These are phyloP conservation scores for Rhododendron henanense DNA, from an alignment of 148 eudicot genomes.

Conservation along the genomic window DNA sequence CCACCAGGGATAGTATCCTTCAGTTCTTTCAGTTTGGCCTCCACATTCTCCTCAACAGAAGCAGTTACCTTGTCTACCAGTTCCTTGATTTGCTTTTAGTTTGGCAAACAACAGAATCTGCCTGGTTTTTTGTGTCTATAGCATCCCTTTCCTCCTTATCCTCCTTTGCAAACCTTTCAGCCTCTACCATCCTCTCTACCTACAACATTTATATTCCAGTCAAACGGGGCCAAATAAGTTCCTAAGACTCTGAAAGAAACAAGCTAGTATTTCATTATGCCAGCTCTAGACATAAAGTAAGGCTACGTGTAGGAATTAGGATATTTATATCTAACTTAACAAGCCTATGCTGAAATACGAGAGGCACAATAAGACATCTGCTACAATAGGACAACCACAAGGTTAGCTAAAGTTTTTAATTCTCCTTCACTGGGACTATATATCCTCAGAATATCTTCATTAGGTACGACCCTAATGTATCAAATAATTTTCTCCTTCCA, in stretches of 20 bases:
- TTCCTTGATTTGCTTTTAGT: slow-evolving; percentile 72
- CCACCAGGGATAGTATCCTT: slow-evolving; percentile 45
- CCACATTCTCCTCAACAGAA: slow-evolving; percentile 53
- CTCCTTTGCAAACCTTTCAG: slow-evolving; percentile 62
- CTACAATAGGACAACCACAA: too few relatives aligned
- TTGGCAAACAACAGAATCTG: slow-evolving; percentile 58
- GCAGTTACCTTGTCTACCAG: slow-evolving; percentile 58
- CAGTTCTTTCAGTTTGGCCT: slow-evolving; percentile 53
- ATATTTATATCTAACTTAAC: too few relatives aligned
- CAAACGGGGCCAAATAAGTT: not conserved
- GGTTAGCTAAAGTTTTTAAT: too few relatives aligned
- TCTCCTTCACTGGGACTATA: too few relatives aligned
- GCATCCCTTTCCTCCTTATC: slow-evolving; percentile 74
- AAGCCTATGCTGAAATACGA: too few relatives aligned
- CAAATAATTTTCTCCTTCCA: too few relatives aligned
- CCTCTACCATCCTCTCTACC: slow-evolving; percentile 82
- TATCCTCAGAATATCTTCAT: too few relatives aligned
- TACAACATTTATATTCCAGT: slow-evolving; percentile 17
- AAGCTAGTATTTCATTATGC: not conserved
- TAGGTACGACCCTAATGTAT: too few relatives aligned
- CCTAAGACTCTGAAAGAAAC: not conserved
- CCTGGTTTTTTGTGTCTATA: slow-evolving; percentile 73
- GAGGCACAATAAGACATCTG: too few relatives aligned
- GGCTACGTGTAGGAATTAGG: too few relatives aligned
- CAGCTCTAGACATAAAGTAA: too few relatives aligned